These are phyloP conservation scores for Ceratocystis colombiana DNA, from an alignment of 2,329 filamentous ascomycete species.

Conservation along the genomic window DNA sequence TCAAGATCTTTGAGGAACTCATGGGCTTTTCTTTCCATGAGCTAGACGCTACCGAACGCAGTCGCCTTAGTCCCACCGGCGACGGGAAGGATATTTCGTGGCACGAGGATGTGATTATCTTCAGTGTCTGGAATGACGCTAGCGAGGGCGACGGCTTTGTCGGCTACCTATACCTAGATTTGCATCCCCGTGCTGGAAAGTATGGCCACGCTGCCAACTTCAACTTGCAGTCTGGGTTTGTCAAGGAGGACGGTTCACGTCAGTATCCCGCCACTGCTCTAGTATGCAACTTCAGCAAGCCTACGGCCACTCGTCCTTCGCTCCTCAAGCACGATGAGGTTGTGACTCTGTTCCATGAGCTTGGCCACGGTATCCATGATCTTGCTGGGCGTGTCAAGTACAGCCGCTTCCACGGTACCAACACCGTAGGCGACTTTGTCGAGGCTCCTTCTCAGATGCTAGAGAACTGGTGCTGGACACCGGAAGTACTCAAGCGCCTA, in stretches of 20 bases:
- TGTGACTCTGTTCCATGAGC: slow-evolving; percentile 70
- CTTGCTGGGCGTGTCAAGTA: slow-evolving; percentile 53
- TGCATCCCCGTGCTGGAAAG: slow-evolving; percentile 70
- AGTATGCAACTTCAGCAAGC: slow-evolving; percentile 79
- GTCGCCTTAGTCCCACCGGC: slow-evolving; percentile 53
- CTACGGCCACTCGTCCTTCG: slow-evolving; percentile 63
- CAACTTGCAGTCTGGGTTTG: slow-evolving; percentile 63
- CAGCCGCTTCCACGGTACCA: slow-evolving; percentile 58
- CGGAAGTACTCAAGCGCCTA: slow-evolving; percentile 53
- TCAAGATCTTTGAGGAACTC: slow-evolving; percentile 72
- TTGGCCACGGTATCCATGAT: slow-evolving; percentile 62
- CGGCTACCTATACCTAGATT: slow-evolving; percentile 73
- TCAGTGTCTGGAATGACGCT: slow-evolving; percentile 72
- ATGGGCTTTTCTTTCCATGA: slow-evolving; percentile 73
- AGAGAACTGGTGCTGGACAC: slow-evolving; percentile 67
- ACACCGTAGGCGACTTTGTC: slow-evolving; percentile 57
- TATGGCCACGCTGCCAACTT: slow-evolving; percentile 82
- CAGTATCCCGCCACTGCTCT: slow-evolving; percentile 69
- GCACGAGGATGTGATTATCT: slow-evolving; percentile 75
- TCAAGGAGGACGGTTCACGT: slow-evolving; percentile 55
- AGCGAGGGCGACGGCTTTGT: slow-evolving; percentile 61
- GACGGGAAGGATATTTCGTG: slow-evolving; percentile 64
- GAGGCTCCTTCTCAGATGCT: slow-evolving; percentile 65
- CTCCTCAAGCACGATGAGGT: slow-evolving; percentile 76
- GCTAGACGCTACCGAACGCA: slow-evolving; percentile 55